Evolutionary conservation across 2,329 filamentous ascomycete species (phyloP), one percentile per base, ranked within the genome.

Genomic region (Clonostachys sp.): DNA sequence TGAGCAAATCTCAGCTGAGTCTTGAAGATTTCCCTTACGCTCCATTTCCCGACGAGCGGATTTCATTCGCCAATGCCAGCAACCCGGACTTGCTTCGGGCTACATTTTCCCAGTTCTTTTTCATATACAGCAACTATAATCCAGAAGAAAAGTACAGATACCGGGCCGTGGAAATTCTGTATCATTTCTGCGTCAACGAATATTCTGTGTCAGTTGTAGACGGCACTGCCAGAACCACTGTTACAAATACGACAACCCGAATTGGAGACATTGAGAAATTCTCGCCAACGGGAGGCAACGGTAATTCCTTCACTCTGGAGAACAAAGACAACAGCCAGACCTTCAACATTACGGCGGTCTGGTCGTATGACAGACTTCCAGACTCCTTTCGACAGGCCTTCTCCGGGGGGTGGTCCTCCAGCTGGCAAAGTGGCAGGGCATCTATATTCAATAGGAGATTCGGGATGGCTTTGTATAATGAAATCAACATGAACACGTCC

Each of bases 181-280:
- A 48, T 16, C 50, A 54, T n/a, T 45, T 53, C 16, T 53, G 53
- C 44, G 48, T 52, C 9, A 43, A 49, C 14, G 50, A 47, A 3
- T 51, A 51, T 13, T 43, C 48, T 6, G 42, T 53, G 12, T 46
- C 44, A 2, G 44, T 53, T 3, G 16, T 17, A n/a, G 44, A 44
- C 20, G 51, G 41, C 18, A 36, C 9, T 13, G 40, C 36, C 12
- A 42, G 13, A 42, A 48, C 35, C 14, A 34, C 44, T 2, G 17
- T 24, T 1, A 24, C 47, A 3, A 42, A 43, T 6, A 18, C 45
- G 0, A n/a, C 45, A 5, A 44, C 45, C 16, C 40, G 50, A 17
- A 41, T 43, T 17, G 40, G 24, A 5, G 7, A 42, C 5, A 18
- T 40, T 6, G 14, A 43, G 13, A 44, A 14, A 34, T n/a, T 39